Evolutionary conservation across 371 early-diverging fungal genomes (phyloP).

Genomic region (Rhizopus arrhizus): DNA sequence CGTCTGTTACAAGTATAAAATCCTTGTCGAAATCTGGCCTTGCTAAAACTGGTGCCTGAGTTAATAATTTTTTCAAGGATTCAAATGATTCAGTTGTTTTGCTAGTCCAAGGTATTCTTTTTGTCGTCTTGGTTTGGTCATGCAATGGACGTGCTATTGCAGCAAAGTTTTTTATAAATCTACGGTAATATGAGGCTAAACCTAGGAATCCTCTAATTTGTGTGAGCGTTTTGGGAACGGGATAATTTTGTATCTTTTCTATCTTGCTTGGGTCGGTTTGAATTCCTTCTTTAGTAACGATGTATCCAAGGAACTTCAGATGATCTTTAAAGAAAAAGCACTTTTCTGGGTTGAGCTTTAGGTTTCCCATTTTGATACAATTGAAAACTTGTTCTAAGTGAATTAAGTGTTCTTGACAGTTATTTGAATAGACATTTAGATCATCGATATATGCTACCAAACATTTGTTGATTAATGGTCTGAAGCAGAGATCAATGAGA

Average conservation of each 20-base stretch:
- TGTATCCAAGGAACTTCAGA: neutral
- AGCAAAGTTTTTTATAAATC: no score
- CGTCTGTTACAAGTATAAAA: neutral
- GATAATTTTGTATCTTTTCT: no score
- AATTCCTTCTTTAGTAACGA: neutral
- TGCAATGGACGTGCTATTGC: no score
- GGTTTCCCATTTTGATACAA: neutral
- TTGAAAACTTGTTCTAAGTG: neutral
- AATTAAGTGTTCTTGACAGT: neutral
- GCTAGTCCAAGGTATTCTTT: no score
- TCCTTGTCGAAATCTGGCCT: neutral
- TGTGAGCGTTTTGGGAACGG: neutral
- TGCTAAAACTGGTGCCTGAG: no score
- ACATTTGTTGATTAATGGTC: neutral
- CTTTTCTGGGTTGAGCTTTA: neutral
- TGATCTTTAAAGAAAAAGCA: constrained; percentile 4
- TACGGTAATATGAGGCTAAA: neutral
- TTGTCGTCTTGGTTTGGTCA: no score
- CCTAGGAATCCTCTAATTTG: constrained; percentile 6
- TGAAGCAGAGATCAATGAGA: constrained; percentile 4
- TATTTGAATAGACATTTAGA: neutral
- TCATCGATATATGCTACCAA: neutral
- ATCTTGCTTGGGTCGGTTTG: constrained; percentile 2
- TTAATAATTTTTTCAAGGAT: no score
- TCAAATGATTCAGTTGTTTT: no score